Evolutionary conservation across 1,284 basidiomycete species (phyloP).

Genomic region (Naganishia sp.): DNA sequence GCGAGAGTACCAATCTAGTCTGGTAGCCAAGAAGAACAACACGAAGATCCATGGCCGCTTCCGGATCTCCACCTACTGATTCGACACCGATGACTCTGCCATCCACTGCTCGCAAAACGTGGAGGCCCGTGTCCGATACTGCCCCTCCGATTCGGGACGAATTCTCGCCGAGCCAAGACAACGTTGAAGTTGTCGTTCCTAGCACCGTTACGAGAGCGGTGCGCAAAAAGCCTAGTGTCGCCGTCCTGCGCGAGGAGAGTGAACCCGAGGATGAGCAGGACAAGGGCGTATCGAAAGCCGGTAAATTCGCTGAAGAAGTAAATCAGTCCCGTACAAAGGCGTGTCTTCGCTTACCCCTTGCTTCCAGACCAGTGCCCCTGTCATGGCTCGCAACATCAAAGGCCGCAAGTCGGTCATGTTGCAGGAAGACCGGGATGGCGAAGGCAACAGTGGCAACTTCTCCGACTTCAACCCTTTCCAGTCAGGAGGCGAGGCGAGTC

Average conservation of each 20-base stretch:
- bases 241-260: conserved; percentile 25
- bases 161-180: conserved; percentile 11
- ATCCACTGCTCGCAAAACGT: conserved; percentile 41
- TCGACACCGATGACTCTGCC: conserved; percentile 36
- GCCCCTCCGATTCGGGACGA: conserved; percentile 56
- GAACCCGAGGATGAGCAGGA: conserved; percentile 29
- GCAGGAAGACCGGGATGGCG: conserved; percentile 10
- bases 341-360: neutral
- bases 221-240: conserved; percentile 48
- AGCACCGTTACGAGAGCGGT: conserved; percentile 39
- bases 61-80: conserved; percentile 60
- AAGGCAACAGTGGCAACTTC: conserved; percentile 9
- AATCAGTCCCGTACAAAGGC: neutral
- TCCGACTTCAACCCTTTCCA: conserved; percentile 32
- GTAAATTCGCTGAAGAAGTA: conserved; percentile 14
- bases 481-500: conserved; percentile 27
- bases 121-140: conserved; percentile 67
- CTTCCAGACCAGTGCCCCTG: conserved; percentile 4
- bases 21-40: conserved; percentile 19
- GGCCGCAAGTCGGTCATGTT: neutral
- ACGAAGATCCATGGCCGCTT: conserved; percentile 38
- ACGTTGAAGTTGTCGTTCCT: conserved; percentile 14
- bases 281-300: conserved; percentile 12
- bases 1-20: no score
- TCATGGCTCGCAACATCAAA: conserved; percentile 6